Evolutionary conservation across 352 stramenopile species (phyloP).

Genomic region (Phytophthora sojae): DNA sequence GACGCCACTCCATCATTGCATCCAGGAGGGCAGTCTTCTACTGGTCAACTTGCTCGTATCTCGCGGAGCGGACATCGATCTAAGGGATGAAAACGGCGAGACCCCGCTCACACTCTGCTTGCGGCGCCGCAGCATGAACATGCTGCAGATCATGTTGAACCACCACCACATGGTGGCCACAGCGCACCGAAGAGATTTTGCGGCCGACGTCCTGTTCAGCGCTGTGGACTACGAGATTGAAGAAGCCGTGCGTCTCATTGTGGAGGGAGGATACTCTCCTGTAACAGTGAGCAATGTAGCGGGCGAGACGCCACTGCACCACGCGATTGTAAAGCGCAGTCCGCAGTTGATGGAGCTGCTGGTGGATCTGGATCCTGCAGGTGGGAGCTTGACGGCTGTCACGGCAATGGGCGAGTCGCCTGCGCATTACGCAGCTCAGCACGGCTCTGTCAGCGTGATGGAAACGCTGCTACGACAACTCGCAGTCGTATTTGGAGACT

Average conservation of each 20-base stretch:
- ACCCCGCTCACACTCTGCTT: constrained; percentile 23
- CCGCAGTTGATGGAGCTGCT: constrained; percentile 24
- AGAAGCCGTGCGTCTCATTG: constrained; percentile 24
- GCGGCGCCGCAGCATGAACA: constrained; percentile 9
- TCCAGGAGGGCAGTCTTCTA: constrained; percentile 25
- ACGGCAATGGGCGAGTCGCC: constrained; percentile 2
- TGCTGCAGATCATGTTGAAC: constrained; percentile 38
- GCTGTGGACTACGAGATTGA: constrained; percentile 18
- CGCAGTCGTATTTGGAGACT: constrained; percentile 6
- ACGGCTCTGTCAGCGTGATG: constrained; percentile 9
- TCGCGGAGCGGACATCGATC: constrained; percentile 23
- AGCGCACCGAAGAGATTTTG: constrained; percentile 19
- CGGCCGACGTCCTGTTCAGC: constrained; percentile 8
- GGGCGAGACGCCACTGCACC: constrained; percentile 28
- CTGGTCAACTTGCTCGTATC: constrained; percentile 27
- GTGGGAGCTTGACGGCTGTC: constrained; percentile 2
- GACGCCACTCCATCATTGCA: constrained; percentile 32
- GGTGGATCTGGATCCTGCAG: constrained; percentile 8
- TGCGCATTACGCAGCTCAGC: constrained; percentile 24
- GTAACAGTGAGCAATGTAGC: constrained; percentile 8
- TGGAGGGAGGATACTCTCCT: constrained; percentile 25
- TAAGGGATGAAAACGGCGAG: constrained; percentile 3
- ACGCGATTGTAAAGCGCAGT: constrained; percentile 21
- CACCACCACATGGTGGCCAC: constrained; percentile 32
- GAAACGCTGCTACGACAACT: constrained; percentile 12